Evolutionary conservation across 2,329 filamentous ascomycete species (phyloP), one percentile per base, ranked within the genome.

Genomic region (Penicillium verrucosum): DNA sequence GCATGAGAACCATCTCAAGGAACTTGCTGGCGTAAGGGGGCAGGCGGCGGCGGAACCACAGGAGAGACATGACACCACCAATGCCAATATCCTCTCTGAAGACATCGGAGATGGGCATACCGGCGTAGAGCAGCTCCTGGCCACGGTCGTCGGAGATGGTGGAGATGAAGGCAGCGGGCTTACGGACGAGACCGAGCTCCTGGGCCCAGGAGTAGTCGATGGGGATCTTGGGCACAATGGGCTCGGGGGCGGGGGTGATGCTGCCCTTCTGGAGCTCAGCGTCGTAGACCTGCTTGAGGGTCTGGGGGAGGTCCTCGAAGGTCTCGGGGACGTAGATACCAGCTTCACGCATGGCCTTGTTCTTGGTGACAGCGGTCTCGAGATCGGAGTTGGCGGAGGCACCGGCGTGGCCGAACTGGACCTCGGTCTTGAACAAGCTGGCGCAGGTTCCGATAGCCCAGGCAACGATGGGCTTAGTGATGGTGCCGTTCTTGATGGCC

Each of bases 191-290:
- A 74, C 94, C 94, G 65, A 99, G 90, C 81, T 99, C 94, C 82
- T 99, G 94, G 23, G 94, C 94, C 94, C 94, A 99, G 41, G 92
- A 93, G 86, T 99, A 99, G 80, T 99, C 94, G 71, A 99, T 95
- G 73, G 94, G 94, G 76, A 99, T 99, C 89, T 99, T 99, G 77
- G 94, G 94, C 41, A 96, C 91, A 51, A 89, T 84, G 56, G 94
- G 94, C 84, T 99, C 94, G 37, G 90, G 77, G 76, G 89, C 85
- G 69, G 92, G 92, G 74, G 86, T 85, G 77, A 99, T 92, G 71
- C 85, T 89, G 73, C 92, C 92, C 60, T 90, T 81, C 77, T 88
- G 85, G 75, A 97, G 88, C 51, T 96, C 85, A 76, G 89, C 88
- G 68, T 96, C 83, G 83, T 97, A 99, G 71, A 99, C 90, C 63